A percentile compares a stretch with the other conserved stretches of the same genome.
Evolutionary conservation across 352 stramenopile species (phyloP).

Genomic region (Saprolegnia diclina): DNA sequence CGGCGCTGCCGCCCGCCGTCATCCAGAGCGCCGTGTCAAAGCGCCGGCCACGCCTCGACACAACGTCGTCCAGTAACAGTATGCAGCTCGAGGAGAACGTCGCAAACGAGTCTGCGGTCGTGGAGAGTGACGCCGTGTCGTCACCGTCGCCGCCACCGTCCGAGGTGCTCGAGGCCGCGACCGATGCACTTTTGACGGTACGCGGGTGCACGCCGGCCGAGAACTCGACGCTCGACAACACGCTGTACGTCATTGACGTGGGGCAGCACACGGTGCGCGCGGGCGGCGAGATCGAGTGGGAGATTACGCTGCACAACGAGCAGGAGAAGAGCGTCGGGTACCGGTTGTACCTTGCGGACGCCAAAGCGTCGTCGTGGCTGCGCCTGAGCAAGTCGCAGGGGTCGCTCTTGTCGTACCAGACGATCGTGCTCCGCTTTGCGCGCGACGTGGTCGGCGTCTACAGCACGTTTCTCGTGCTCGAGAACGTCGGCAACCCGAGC

Average conservation of each 20-base stretch:
- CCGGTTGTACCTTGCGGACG: conserved; percentile 64
- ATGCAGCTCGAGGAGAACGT: background rate
- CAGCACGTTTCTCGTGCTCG: conserved; percentile 79
- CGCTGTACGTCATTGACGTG: conserved; percentile 80
- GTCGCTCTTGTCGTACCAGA: conserved; percentile 77
- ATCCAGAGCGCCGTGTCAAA: conserved; percentile 10
- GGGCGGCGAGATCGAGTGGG: conserved; percentile 82
- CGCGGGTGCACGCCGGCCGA: conserved; percentile 77
- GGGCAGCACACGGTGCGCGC: conserved; percentile 84
- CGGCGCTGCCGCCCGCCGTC: background rate
- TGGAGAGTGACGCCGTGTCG: background rate
- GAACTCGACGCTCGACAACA: conserved; percentile 75
- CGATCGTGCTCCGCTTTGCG: conserved; percentile 76
- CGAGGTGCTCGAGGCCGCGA: conserved; percentile 22
- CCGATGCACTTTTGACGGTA: conserved; percentile 51
- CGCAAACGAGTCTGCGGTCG: background rate
- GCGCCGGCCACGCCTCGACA: background rate
- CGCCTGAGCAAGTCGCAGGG: conserved; percentile 75
- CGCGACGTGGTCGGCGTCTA: conserved; percentile 76
- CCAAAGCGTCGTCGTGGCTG: conserved; percentile 68
- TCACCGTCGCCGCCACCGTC: background rate
- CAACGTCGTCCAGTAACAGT: no score
- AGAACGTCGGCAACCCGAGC: conserved; percentile 73
- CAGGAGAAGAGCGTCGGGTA: conserved; percentile 43
- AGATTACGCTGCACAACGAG: conserved; percentile 82